Conservation (phyloP, 2,329 filamentous ascomycete species). For the Penicillium sclerotiorum region DNA sequence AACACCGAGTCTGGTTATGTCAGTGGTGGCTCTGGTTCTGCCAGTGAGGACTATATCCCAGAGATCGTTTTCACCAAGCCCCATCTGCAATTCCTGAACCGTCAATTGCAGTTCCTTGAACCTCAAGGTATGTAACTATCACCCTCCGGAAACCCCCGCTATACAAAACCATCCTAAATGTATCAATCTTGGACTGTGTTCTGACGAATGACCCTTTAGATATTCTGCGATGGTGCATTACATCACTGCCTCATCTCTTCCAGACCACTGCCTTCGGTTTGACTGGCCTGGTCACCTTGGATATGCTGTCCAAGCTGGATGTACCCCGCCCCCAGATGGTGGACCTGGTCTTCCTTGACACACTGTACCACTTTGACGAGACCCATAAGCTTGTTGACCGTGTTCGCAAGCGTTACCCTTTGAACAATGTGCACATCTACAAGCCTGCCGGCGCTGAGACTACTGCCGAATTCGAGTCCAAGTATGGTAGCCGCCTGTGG, state of each 20-base stretch:
- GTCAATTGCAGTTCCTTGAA: slow-evolving; percentile 82
- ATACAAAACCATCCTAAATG: slow-evolving; percentile 4
- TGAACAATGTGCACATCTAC: slow-evolving; percentile 83
- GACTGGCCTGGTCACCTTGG: slow-evolving; percentile 78
- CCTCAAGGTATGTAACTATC: slow-evolving; percentile 62
- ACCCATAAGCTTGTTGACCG: slow-evolving; percentile 73
- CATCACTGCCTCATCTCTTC: slow-evolving; percentile 85
- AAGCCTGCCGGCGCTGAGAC: slow-evolving; percentile 77
- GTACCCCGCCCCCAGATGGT: slow-evolving; percentile 53
- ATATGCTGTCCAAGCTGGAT: slow-evolving; percentile 62
- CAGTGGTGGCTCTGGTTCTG: slow-evolving; percentile 66
- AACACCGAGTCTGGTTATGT: slow-evolving; percentile 87
- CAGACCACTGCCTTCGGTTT: slow-evolving; percentile 84
- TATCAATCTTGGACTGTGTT: neutral
- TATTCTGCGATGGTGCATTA: slow-evolving; percentile 88
- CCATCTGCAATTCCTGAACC: slow-evolving; percentile 88
- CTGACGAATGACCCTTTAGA: slow-evolving; percentile 50
- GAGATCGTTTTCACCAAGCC: slow-evolving; percentile 82
- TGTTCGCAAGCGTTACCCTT: slow-evolving; percentile 74
- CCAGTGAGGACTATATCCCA: slow-evolving; percentile 65
- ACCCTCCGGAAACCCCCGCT: slow-evolving; percentile 1
- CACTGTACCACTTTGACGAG: slow-evolving; percentile 79
- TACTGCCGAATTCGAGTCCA: slow-evolving; percentile 74
- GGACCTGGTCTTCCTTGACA: slow-evolving; percentile 74
- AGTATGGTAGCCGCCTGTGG: slow-evolving; percentile 82